These are phyloP conservation scores for Starmerella bombicola DNA, from an alignment of 805 yeast species.

Conservation along the genomic window DNA sequence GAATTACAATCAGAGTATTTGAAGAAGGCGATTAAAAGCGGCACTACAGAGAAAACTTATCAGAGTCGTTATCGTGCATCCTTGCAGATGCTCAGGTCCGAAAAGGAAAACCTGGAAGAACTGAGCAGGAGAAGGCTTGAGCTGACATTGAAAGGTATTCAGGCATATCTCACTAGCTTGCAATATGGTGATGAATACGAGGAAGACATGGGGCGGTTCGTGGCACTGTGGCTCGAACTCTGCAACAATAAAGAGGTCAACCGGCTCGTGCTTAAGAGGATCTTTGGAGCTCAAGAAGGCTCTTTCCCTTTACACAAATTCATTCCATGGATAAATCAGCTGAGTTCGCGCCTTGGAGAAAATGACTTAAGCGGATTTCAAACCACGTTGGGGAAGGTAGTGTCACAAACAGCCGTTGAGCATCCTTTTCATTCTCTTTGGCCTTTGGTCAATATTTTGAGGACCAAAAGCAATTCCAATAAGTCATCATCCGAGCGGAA, in stretches of 20 bases:
- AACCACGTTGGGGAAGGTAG: constrained; percentile 28
- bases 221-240: constrained; percentile 71
- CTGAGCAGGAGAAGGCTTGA: constrained; percentile 32
- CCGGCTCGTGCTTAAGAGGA: constrained; percentile 1
- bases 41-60: not conserved
- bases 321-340: constrained; percentile 71
- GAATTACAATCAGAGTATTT: constrained; percentile 28
- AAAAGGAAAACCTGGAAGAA: constrained; percentile 35
- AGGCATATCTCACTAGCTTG: constrained; percentile 43
- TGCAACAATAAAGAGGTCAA: constrained; percentile 38
- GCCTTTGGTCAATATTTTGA: constrained; percentile 13
- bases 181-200: constrained; percentile 7
- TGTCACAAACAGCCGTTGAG: constrained; percentile 1
- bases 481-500: not conserved
- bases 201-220: constrained; percentile 36
- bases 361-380: constrained; percentile 56
- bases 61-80: not conserved
- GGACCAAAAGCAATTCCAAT: not conserved
- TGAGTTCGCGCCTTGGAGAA: constrained; percentile 52
- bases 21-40: not conserved
- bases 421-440: constrained; percentile 18
- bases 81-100: constrained; percentile 29
- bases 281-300: not conserved
- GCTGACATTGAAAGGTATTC: constrained; percentile 43
- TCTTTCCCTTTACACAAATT: constrained; percentile 48